These are phyloP conservation scores for Ceratobasidium sp. DNA, from an alignment of 1,284 basidiomycete species.

Conservation along the genomic window DNA sequence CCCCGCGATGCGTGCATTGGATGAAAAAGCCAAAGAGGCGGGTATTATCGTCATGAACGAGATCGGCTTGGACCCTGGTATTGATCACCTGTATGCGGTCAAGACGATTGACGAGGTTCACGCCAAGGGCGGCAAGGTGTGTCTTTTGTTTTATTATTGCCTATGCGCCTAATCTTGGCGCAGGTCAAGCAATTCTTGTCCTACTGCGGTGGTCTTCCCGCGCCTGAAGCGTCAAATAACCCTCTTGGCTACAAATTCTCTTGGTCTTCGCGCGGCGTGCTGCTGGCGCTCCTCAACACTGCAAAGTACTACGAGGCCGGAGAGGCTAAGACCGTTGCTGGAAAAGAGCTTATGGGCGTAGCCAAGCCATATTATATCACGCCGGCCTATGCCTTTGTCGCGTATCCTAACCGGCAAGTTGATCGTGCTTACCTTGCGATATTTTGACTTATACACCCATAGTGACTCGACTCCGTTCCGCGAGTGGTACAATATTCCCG, in stretches of 20 bases:
- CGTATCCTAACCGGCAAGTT: constrained; percentile 88
- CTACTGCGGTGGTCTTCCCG: constrained; percentile 97
- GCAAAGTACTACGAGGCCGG: constrained; percentile 85
- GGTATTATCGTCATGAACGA: constrained; percentile 98
- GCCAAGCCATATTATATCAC: constrained; percentile 97
- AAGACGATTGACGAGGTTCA: constrained; percentile 98
- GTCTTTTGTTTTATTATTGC: constrained; percentile 44
- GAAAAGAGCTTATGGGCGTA: constrained; percentile 82
- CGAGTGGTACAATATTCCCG: constrained; percentile 89
- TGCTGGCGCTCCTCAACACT: constrained; percentile 93
- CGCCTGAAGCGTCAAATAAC: constrained; percentile 91
- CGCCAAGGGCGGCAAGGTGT: constrained; percentile 90
- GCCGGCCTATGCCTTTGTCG: constrained; percentile 95
- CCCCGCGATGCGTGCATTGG: constrained; percentile 90
- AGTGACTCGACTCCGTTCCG: constrained; percentile 88
- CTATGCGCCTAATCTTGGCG: neutral
- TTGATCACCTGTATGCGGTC: constrained; percentile 95
- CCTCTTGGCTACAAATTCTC: constrained; percentile 99
- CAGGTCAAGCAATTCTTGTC: constrained; percentile 94
- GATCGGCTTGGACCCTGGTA: constrained; percentile 96
- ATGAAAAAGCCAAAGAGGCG: constrained; percentile 85
- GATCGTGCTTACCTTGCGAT: too few relatives aligned
- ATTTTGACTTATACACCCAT: neutral
- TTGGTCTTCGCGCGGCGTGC: constrained; percentile 97
- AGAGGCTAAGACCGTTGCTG: constrained; percentile 72